Evolutionary conservation across 2,329 filamentous ascomycete genomes (phyloP).

Genomic region (Sporothrix euskadiensis): DNA sequence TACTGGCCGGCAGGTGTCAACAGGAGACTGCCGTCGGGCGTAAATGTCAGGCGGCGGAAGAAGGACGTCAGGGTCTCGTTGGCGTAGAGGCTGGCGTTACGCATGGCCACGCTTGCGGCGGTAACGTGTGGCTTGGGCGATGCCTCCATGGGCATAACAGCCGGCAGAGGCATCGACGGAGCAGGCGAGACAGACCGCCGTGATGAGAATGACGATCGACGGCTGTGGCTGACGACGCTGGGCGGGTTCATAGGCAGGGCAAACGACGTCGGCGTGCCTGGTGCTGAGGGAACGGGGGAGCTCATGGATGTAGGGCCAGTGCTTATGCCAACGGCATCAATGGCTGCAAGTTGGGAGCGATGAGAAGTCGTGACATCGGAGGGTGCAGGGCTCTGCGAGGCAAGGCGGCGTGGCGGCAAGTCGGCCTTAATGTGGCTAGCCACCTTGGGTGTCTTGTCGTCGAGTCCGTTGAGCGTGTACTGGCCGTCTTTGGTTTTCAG

Average conservation of each 20-base stretch:
- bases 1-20: constrained; percentile 96
- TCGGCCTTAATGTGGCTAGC: constrained; percentile 80
- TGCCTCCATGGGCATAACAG: constrained; percentile 89
- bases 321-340: constrained; percentile 52
- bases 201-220: constrained; percentile 89
- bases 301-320: constrained; percentile 50
- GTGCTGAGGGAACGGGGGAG: constrained; percentile 86
- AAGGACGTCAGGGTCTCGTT: constrained; percentile 98
- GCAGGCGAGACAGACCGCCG: constrained; percentile 89
- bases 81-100: constrained; percentile 87
- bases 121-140: constrained; percentile 75
- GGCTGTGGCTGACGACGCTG: constrained; percentile 81
- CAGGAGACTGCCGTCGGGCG: constrained; percentile 89
- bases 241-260: constrained; percentile 96
- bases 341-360: constrained; percentile 62
- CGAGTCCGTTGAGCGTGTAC: constrained; percentile 68
- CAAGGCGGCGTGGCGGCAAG: constrained; percentile 84
- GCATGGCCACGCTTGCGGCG: constrained; percentile 51
- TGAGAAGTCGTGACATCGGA: constrained; percentile 64
- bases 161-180: constrained; percentile 88
- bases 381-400: constrained; percentile 88
- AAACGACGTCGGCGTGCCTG: constrained; percentile 87
- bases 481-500: constrained; percentile 95
- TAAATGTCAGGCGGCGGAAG: constrained; percentile 90
- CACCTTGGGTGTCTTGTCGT: constrained; percentile 73